phyloP scores from a whole-genome alignment of 192 early-diverging fungal genomes.

The Coemansia sp. region DNA sequence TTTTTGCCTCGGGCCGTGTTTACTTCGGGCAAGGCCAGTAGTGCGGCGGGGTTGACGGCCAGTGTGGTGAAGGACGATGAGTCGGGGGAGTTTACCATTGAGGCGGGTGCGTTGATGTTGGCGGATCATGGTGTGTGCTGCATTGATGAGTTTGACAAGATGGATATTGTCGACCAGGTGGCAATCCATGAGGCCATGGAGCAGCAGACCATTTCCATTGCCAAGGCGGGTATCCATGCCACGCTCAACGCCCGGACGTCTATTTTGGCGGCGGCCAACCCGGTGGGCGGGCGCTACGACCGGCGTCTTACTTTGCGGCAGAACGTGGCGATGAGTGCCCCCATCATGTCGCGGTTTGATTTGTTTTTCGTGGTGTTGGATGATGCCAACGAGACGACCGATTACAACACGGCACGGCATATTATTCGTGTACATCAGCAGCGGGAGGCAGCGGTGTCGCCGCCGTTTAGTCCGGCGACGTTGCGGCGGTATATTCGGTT shows the following conservation, averaged over 20 bases:
- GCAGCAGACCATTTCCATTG: constrained; percentile 96
- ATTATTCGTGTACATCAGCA: constrained; percentile 82
- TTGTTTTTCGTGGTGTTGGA: constrained; percentile 96
- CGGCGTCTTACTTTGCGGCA: constrained; percentile 89
- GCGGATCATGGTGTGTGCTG: constrained; percentile 98
- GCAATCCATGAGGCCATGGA: constrained; percentile 99
- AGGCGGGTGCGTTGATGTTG: constrained; percentile 95
- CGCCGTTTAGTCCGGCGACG: constrained; percentile 68
- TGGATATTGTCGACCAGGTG: constrained; percentile 95
- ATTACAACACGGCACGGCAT: constrained; percentile 86
- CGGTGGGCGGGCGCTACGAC: constrained; percentile 92
- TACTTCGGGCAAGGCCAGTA: constrained; percentile 93
- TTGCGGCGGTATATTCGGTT: constrained; percentile 81
- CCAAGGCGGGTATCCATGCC: constrained; percentile 95
- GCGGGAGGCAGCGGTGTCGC: constrained; percentile 59
- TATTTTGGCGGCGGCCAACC: constrained; percentile 95
- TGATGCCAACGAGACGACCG: constrained; percentile 81
- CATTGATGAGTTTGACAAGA: constrained; percentile 99
- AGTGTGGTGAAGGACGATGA: constrained; percentile 94
- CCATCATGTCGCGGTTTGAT: constrained; percentile 99
- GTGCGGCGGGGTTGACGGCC: constrained; percentile 93
- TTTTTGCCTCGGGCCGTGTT: constrained; percentile 92
- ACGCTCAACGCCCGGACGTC: constrained; percentile 91
- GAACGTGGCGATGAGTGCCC: constrained; percentile 93
- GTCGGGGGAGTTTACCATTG: constrained; percentile 95